These are phyloP conservation scores for Mortierella hygrophila DNA, from an alignment of 192 early-diverging fungal species.

Conservation along the genomic window DNA sequence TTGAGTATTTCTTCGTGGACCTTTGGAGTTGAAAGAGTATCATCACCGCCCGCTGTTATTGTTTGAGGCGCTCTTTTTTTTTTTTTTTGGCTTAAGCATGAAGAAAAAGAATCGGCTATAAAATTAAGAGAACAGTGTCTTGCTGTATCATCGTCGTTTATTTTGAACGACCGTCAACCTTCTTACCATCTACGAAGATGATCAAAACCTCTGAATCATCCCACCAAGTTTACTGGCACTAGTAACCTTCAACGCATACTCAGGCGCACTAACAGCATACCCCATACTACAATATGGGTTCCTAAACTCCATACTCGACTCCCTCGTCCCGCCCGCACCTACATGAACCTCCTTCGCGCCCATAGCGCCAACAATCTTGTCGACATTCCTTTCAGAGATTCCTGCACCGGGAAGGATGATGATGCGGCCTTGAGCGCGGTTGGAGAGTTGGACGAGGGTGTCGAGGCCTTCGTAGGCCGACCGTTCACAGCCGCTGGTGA, in stretches of 20 bases:
- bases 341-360: slow-evolving; percentile 69
- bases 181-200: too few relatives aligned
- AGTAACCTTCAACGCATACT: slow-evolving; percentile 44
- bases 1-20: too few relatives aligned
- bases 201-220: slow-evolving; percentile 47
- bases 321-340: slow-evolving; percentile 54
- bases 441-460: slow-evolving; percentile 58
- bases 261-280: slow-evolving; percentile 45
- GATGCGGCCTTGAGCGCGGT: slow-evolving; percentile 58
- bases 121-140: too few relatives aligned
- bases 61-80: too few relatives aligned
- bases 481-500: slow-evolving; percentile 74
- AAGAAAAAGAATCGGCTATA: too few relatives aligned
- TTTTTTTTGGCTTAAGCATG: too few relatives aligned
- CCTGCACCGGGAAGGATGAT: slow-evolving; percentile 74
- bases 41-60: too few relatives aligned
- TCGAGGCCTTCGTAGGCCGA: slow-evolving; percentile 69
- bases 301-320: slow-evolving; percentile 53
- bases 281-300: slow-evolving; percentile 57
- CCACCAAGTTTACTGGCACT: slow-evolving; percentile 44
- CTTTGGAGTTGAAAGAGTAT: too few relatives aligned
- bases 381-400: slow-evolving; percentile 65
- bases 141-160: too few relatives aligned
- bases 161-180: too few relatives aligned
- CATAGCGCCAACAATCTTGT: slow-evolving; percentile 52